Conservation (phyloP, 108 stramenopile species). For the Thalassiosira profunda region DNA sequence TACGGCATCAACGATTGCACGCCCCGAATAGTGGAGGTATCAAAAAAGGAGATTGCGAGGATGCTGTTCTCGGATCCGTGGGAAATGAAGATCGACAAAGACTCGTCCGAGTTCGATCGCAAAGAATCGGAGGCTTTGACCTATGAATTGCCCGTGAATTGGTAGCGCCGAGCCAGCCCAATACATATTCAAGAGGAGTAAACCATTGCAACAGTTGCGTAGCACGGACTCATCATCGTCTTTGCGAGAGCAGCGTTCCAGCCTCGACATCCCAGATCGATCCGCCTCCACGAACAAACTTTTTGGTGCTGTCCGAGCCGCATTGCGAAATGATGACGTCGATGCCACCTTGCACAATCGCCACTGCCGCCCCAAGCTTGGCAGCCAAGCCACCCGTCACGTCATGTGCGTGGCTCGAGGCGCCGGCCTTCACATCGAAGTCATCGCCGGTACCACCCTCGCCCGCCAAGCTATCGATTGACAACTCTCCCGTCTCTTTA, state of each 20-base stretch:
- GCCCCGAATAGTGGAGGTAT: constrained; percentile 47
- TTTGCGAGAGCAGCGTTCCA: too few relatives aligned
- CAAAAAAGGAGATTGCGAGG: constrained; percentile 46
- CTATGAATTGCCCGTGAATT: too few relatives aligned
- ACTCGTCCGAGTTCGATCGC: too few relatives aligned
- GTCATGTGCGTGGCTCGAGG: constrained; percentile 80
- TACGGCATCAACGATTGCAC: constrained; percentile 73
- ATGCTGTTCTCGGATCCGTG: constrained; percentile 38
- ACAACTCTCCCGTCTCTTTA: constrained; percentile 32
- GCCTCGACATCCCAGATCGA: too few relatives aligned
- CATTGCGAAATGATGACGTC: constrained; percentile 55
- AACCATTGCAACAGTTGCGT: too few relatives aligned
- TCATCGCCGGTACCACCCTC: too few relatives aligned
- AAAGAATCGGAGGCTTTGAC: too few relatives aligned
- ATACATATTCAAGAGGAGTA: too few relatives aligned
- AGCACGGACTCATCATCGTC: too few relatives aligned
- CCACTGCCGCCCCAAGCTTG: constrained; percentile 55
- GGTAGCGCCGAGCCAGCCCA: too few relatives aligned
- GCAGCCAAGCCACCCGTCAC: constrained; percentile 84
- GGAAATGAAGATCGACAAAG: constrained; percentile 34
- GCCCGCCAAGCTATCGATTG: constrained; percentile 3
- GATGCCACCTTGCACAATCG: constrained; percentile 40
- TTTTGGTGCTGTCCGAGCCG: constrained; percentile 42
- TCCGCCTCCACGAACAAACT: constrained; percentile 17
- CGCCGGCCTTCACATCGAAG: constrained; percentile 25